phyloP scores from a whole-genome alignment of 192 early-diverging fungal genomes.

The Coemansia javaensis region DNA sequence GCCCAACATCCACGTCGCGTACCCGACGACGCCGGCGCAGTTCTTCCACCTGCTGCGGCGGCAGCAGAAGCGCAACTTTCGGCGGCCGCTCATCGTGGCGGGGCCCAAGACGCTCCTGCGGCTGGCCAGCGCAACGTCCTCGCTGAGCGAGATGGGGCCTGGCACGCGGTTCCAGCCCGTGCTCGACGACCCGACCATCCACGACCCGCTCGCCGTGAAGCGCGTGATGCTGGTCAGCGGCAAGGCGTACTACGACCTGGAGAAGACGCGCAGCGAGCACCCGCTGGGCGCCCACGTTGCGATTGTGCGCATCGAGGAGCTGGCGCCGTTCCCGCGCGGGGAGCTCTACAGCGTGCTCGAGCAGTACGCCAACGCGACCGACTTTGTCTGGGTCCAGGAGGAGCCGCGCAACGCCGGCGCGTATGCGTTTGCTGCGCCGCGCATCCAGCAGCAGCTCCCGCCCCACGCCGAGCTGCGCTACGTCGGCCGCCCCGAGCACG shows the following conservation, averaged over 20 bases:
- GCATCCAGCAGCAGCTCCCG: slow-evolving; percentile 72
- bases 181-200: slow-evolving; percentile 59
- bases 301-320: slow-evolving; percentile 87
- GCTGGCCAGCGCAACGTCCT: slow-evolving; percentile 63
- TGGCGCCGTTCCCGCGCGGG: slow-evolving; percentile 82
- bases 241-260: slow-evolving; percentile 90
- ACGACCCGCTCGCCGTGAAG: slow-evolving; percentile 41
- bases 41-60: slow-evolving; percentile 93
- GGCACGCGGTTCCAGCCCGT: slow-evolving; percentile 85
- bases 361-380: slow-evolving; percentile 62
- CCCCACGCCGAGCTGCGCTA: slow-evolving; percentile 55
- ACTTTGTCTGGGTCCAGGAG: slow-evolving; percentile 81
- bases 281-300: slow-evolving; percentile 68
- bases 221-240: slow-evolving; percentile 82
- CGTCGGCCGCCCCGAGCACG: slow-evolving; percentile 66
- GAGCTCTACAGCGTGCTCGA: slow-evolving; percentile 61
- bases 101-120: slow-evolving; percentile 70
- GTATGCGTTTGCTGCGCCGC: slow-evolving; percentile 80
- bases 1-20: slow-evolving; percentile 89
- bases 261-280: slow-evolving; percentile 65
- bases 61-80: slow-evolving; percentile 84
- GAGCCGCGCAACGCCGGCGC: slow-evolving; percentile 93
- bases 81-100: slow-evolving; percentile 88
- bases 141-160: slow-evolving; percentile 78
- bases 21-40: slow-evolving; percentile 90